phyloP scores from a whole-genome alignment of 352 stramenopile species.

The Globisporangium paroecandrum region DNA sequence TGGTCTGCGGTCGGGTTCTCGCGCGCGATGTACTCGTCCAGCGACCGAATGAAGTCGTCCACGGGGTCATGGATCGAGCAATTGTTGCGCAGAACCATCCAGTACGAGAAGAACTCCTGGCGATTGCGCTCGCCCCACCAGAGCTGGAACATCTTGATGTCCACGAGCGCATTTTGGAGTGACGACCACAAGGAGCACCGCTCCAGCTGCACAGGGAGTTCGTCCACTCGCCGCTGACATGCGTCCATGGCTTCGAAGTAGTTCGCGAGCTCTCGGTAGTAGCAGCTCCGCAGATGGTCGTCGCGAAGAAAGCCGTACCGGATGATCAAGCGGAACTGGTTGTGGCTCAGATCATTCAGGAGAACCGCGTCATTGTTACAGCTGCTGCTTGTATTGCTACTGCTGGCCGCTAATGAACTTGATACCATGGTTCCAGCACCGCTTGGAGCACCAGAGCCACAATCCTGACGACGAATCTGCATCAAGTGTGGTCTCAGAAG shows the following conservation, averaged over 20 bases:
- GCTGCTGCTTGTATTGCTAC: conserved; percentile 3
- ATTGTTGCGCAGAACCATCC: conserved; percentile 62
- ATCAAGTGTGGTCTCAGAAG: conserved; percentile 68
- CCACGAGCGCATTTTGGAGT: conserved; percentile 66
- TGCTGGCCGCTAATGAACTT: neutral
- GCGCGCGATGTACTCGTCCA: conserved; percentile 71
- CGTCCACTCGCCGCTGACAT: conserved; percentile 72
- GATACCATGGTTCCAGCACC: neutral
- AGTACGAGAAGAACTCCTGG: conserved; percentile 79
- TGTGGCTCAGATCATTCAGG: conserved; percentile 75
- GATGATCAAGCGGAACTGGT: conserved; percentile 63
- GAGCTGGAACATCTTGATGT: conserved; percentile 86
- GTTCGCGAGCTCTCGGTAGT: conserved; percentile 70
- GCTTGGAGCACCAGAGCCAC: conserved; percentile 8
- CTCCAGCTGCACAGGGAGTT: conserved; percentile 77
- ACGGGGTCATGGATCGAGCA: conserved; percentile 70
- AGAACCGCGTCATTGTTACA: conserved; percentile 30
- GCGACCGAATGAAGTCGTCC: conserved; percentile 72
- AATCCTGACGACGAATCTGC: conserved; percentile 62
- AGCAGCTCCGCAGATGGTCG: conserved; percentile 57
- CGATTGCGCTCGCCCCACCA: conserved; percentile 82
- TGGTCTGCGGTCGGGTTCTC: conserved; percentile 63
- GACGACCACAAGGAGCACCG: conserved; percentile 63
- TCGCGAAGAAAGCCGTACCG: conserved; percentile 72
- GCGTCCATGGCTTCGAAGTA: conserved; percentile 72